Evolutionary conservation across 208 protist genomes (phyloP).

Genomic region (Leishmania tarentolae): DNA sequence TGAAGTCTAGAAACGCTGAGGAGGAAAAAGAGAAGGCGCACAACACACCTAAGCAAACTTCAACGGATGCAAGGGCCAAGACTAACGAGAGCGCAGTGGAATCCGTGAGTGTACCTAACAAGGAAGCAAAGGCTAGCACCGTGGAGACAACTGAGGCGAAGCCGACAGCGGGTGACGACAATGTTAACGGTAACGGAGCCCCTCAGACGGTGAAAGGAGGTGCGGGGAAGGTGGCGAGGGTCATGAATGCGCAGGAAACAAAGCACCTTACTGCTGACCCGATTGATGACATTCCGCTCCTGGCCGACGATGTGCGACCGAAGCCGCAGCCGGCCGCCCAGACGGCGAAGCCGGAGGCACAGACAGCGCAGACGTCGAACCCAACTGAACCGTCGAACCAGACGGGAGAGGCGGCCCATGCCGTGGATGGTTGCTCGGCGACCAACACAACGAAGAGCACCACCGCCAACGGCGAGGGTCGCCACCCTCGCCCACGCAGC

Average conservation of each 20-base stretch:
- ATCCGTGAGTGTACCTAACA: not conserved
- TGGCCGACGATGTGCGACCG: constrained; percentile 25
- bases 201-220: not conserved
- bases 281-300: constrained; percentile 31
- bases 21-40: not conserved
- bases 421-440: not conserved
- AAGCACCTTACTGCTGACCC: constrained; percentile 6
- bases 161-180: not conserved
- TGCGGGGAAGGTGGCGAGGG: not conserved
- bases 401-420: not conserved
- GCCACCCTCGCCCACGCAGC: constrained; percentile 17
- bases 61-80: not conserved
- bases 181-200: not conserved
- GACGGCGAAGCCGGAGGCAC: not conserved
- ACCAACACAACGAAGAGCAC: not conserved
- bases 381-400: constrained; percentile 5
- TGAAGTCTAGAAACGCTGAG: not conserved
- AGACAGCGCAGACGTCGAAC: not conserved
- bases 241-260: not conserved
- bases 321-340: constrained; percentile 7
- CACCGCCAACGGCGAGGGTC: not conserved
- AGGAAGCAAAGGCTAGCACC: not conserved
- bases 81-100: not conserved
- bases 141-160: not conserved
- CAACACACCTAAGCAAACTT: not conserved